phyloP scores from a whole-genome alignment of 176 grass and related monocot species.

The Panicum miliaceum region DNA sequence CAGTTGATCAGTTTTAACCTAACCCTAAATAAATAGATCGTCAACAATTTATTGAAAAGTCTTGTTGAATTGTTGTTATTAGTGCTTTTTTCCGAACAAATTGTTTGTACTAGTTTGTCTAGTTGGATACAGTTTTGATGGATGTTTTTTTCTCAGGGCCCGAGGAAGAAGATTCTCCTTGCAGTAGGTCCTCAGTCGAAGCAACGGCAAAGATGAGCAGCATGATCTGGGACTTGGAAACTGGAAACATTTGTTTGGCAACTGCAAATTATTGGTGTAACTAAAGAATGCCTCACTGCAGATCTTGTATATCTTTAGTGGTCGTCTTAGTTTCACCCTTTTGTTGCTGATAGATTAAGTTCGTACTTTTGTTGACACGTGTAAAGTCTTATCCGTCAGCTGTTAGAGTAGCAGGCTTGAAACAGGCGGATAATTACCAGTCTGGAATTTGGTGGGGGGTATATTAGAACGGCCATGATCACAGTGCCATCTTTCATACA shows the following conservation, averaged over 20 bases:
- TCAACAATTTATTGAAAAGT: background rate
- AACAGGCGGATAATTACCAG: constrained; percentile 11
- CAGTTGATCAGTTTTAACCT: background rate
- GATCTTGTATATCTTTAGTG: constrained; percentile 48
- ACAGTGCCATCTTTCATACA: background rate
- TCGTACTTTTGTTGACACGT: constrained; percentile 15
- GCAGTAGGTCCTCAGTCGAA: constrained; percentile 59
- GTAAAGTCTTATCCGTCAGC: constrained; percentile 35
- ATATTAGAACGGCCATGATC: background rate
- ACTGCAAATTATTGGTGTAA: constrained; percentile 32
- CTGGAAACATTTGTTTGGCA: background rate
- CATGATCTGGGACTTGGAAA: constrained; percentile 4
- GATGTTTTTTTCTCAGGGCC: constrained; percentile 52
- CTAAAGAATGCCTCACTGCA: constrained; percentile 31
- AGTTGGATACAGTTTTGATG: constrained; percentile 14
- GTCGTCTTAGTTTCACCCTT: constrained; percentile 22
- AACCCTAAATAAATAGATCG: background rate
- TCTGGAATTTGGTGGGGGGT: background rate
- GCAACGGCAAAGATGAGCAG: constrained; percentile 43
- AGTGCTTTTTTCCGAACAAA: background rate
- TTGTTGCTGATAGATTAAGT: constrained; percentile 32
- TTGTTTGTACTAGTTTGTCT: constrained; percentile 2
- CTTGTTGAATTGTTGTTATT: background rate
- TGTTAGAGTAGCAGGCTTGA: constrained; percentile 22
- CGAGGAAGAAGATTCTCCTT: constrained; percentile 86